Evolutionary conservation across 148 eudicot genomes (phyloP), one percentile per base, ranked within the genome.

Genomic region (Rhododendron molle): DNA sequence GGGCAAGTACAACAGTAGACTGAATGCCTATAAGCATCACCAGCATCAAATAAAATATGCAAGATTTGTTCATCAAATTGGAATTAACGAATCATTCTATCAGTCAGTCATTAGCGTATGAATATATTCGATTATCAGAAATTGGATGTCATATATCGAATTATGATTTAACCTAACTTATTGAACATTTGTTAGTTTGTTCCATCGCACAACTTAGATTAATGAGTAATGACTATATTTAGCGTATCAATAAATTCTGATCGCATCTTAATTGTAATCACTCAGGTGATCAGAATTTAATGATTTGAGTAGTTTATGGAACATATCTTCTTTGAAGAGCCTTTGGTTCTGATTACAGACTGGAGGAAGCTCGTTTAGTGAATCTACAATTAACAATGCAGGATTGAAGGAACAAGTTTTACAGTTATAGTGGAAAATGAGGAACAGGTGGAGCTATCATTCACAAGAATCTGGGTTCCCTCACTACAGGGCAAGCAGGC

Each of bases 381-480:
- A 50, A 26, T 13, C 73, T 16, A 3, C n/a, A 18, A 69, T 46
- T 86, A 16, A 21, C 26, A 32, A 72, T 60, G 81, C 86, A 94
- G 96, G 91, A 93, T 95, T 85, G 83, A 87, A 38, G 92, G 96
- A 82, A 95, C 94, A 47, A 86, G 90, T 16, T 81, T 88, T 65
- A 87, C 87, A 82, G 93, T 95, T 2, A 86, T 92, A 81, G 88
- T 87, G 52, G 93, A 95, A 69, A 94, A 87, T 84, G 91, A 91
- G 67, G 93, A 93, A 32, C 90, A 89, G 87, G 90, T 94, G 32
- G 97, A 95, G 86, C 87, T 95, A 40, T 95, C 98, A 10, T 95
- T 95, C 85, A 90, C 91, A 67, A 91, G 98, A 85, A 84, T 88
- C 72, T 95, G 98, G 98, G 90, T 93, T 86, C 86, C 94, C 21